These are phyloP conservation scores for Schoenoplectus triqueter DNA, from an alignment of 202 grass and related monocot species.

Conservation along the genomic window DNA sequence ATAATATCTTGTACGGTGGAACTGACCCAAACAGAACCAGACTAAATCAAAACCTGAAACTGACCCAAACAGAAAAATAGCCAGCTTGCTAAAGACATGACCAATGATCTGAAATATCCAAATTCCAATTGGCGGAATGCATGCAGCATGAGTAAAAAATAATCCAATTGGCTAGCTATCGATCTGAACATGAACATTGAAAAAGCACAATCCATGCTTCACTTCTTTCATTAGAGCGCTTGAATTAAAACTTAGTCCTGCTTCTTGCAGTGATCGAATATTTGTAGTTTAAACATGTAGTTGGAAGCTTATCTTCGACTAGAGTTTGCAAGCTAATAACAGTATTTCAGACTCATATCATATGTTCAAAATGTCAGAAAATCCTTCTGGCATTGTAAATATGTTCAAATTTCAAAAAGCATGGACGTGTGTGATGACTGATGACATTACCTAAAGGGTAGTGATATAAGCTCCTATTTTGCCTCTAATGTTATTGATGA, in stretches of 20 bases:
- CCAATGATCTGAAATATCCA: neutral
- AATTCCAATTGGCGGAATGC: neutral
- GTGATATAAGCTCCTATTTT: too few species aligned
- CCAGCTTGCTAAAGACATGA: too few species aligned
- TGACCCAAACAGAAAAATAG: too few species aligned
- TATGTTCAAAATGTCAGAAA: neutral
- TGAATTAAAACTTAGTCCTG: constrained; percentile 11
- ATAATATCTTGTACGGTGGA: neutral
- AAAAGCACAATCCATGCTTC: neutral
- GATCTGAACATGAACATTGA: neutral
- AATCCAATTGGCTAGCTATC: neutral
- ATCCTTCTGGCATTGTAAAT: neutral
- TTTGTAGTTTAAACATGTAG: neutral
- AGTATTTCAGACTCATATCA: neutral
- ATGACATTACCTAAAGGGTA: too few species aligned
- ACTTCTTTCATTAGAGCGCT: neutral
- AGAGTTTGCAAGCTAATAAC: neutral
- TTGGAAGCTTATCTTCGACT: neutral
- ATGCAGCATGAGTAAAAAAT: neutral
- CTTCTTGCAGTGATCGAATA: neutral
- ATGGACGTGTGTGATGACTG: neutral
- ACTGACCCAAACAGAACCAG: neutral
- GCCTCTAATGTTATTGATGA: too few species aligned
- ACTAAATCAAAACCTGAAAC: too few species aligned
- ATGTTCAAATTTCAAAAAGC: neutral